phyloP scores from a whole-genome alignment of 2,329 filamentous ascomycete genomes.

The Paramyrothecium roridum region DNA sequence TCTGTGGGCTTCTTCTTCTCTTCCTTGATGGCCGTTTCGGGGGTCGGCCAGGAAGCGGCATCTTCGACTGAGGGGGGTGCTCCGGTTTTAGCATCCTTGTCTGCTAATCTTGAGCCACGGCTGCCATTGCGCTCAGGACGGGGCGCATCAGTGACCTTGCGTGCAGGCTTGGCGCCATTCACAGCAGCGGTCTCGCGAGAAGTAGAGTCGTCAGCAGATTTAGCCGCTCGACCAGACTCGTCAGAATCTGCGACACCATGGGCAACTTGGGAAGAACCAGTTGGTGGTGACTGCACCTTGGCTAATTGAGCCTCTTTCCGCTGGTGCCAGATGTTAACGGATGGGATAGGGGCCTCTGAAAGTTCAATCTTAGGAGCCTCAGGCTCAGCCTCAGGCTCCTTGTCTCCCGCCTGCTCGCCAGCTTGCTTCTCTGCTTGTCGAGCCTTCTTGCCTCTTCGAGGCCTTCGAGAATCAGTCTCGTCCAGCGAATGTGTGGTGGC shows the following conservation, averaged over 20 bases:
- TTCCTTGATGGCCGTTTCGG: conserved; percentile 69
- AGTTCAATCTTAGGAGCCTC: conserved; percentile 61
- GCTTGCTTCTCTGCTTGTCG: conserved; percentile 38
- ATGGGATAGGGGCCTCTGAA: conserved; percentile 76
- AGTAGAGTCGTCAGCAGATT: conserved; percentile 16
- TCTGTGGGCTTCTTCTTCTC: conserved; percentile 72
- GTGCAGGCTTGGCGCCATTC: conserved; percentile 38
- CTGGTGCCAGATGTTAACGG: conserved; percentile 86
- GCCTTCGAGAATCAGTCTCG: conserved; percentile 44
- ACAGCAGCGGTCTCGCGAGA: conserved; percentile 20
- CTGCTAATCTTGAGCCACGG: conserved; percentile 42
- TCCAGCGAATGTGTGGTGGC: conserved; percentile 64
- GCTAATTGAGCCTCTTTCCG: conserved; percentile 64
- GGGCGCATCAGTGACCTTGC: conserved; percentile 37
- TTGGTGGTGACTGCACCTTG: conserved; percentile 40
- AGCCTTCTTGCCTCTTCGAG: conserved; percentile 62
- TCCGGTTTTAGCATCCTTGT: conserved; percentile 37
- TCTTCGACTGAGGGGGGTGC: conserved; percentile 68
- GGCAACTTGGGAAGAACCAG: conserved; percentile 27
- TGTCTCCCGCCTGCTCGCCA: conserved; percentile 54
- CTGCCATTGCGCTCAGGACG: conserved; percentile 40
- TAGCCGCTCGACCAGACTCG: conserved; percentile 35
- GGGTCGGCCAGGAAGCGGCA: conserved; percentile 83
- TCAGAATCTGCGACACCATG: conserved; percentile 21
- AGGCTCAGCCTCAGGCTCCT: conserved; percentile 42